Evolutionary conservation across 495 filamentous ascomycete genomes (phyloP).

Genomic region (Aspergillus ostianus): DNA sequence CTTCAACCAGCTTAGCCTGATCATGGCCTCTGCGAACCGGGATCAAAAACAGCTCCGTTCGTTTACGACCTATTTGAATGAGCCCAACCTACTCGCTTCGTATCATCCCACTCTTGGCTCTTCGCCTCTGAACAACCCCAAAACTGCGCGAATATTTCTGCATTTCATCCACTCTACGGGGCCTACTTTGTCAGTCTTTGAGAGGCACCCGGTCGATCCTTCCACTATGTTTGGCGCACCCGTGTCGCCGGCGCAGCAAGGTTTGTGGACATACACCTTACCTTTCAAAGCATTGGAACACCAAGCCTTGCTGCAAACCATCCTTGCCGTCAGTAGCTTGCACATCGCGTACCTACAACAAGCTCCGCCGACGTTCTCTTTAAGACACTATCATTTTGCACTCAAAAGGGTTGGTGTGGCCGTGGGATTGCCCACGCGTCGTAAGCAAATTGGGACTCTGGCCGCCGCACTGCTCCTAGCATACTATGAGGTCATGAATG

Average conservation of each 20-base stretch:
- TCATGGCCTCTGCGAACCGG: conserved; percentile 49
- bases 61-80: conserved; percentile 64
- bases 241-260: conserved; percentile 67
- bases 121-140: conserved; percentile 78
- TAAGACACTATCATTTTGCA: conserved; percentile 90
- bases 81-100: conserved; percentile 69
- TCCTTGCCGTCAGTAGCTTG: conserved; percentile 82
- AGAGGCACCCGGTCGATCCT: conserved; percentile 78
- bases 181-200: conserved; percentile 82
- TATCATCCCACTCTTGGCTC: conserved; percentile 74
- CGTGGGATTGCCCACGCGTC: conserved; percentile 66
- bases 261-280: conserved; percentile 84
- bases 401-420: conserved; percentile 72
- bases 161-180: conserved; percentile 92
- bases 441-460: conserved; percentile 77
- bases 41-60: conserved; percentile 53
- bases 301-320: conserved; percentile 83
- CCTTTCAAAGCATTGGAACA: conserved; percentile 82
- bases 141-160: conserved; percentile 82
- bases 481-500: conserved; percentile 92
- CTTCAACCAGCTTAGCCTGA: conserved; percentile 43
- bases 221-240: conserved; percentile 65
- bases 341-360: conserved; percentile 84
- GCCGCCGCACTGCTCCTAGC: conserved; percentile 85
- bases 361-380: conserved; percentile 68